Evolutionary conservation across 257 asterid genomes (phyloP).

Genomic region (Nicotiana benthamiana): DNA sequence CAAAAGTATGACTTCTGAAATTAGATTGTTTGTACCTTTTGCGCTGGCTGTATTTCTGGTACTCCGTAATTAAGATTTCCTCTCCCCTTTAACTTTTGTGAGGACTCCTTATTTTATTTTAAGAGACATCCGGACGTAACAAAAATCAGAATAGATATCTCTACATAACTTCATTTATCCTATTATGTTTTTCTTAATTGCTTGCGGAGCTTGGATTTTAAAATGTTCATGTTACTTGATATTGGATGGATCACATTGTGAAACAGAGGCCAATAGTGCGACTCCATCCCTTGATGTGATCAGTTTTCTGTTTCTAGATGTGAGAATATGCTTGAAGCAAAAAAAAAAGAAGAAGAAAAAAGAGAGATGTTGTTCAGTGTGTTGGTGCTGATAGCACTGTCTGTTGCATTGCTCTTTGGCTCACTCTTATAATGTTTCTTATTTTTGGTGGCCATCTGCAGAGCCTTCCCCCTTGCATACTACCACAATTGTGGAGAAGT

Average conservation of each 20-base stretch:
- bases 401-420: background rate
- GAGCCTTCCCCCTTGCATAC: slow-evolving; percentile 92
- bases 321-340: background rate
- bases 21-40: too few species aligned
- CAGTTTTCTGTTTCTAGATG: too few species aligned
- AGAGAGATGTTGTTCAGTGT: background rate
- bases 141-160: background rate
- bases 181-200: background rate
- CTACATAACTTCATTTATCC: too few species aligned
- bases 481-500: slow-evolving; percentile 87
- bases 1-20: background rate
- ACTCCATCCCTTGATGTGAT: too few species aligned
- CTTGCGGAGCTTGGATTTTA: background rate
- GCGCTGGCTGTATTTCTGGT: too few species aligned
- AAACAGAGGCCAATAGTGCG: too few species aligned
- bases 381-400: background rate
- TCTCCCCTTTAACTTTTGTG: background rate
- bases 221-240: background rate
- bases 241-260: background rate
- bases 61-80: background rate
- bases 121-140: background rate
- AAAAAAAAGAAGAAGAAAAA: too few species aligned
- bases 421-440: background rate
- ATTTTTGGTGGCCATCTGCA: slow-evolving; percentile 11
- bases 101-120: background rate